phyloP scores from a whole-genome alignment of 805 yeast genomes.

The Ogataea pini region DNA sequence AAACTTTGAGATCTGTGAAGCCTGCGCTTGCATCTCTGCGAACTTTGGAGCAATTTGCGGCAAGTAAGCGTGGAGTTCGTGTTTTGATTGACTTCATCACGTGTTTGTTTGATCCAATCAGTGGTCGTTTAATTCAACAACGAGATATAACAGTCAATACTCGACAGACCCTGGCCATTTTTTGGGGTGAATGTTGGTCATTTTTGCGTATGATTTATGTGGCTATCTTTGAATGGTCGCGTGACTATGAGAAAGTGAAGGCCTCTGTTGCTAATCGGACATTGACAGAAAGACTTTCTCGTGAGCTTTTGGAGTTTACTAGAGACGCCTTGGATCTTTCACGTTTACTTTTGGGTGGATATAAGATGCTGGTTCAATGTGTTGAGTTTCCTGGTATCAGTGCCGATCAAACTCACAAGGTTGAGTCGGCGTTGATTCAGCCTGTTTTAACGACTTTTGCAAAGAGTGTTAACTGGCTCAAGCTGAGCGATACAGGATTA shows the following conservation, averaged over 20 bases:
- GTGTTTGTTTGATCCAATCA: slow-evolving; percentile 64
- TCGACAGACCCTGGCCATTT: slow-evolving; percentile 35
- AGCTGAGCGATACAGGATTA: slow-evolving; percentile 77
- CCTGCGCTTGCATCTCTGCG: slow-evolving; percentile 30
- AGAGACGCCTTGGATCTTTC: slow-evolving; percentile 84
- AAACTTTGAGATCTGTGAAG: slow-evolving; percentile 45
- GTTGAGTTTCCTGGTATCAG: slow-evolving; percentile 29
- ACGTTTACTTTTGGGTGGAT: slow-evolving; percentile 64
- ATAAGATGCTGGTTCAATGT: slow-evolving; percentile 43
- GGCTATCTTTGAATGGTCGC: slow-evolving; percentile 76
- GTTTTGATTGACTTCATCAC: slow-evolving; percentile 72
- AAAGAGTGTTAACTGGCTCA: slow-evolving; percentile 74
- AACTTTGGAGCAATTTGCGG: slow-evolving; percentile 21
- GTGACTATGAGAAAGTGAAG: slow-evolving; percentile 31
- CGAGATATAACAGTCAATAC: slow-evolving; percentile 13
- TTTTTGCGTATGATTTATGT: slow-evolving; percentile 68
- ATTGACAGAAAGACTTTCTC: slow-evolving; percentile 27
- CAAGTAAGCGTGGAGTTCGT: slow-evolving; percentile 55
- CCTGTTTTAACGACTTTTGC: slow-evolving; percentile 63
- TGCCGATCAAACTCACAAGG: slow-evolving; percentile 17
- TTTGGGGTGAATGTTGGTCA: slow-evolving; percentile 76
- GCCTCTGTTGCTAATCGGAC: slow-evolving; percentile 17
- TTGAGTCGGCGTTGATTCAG: slow-evolving; percentile 42
- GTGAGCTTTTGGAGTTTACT: slow-evolving; percentile 60
- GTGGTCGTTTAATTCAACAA: slow-evolving; percentile 47